These are phyloP conservation scores for Infundibulicybe gibba DNA, from an alignment of 768 basidiomycete species.

Conservation along the genomic window DNA sequence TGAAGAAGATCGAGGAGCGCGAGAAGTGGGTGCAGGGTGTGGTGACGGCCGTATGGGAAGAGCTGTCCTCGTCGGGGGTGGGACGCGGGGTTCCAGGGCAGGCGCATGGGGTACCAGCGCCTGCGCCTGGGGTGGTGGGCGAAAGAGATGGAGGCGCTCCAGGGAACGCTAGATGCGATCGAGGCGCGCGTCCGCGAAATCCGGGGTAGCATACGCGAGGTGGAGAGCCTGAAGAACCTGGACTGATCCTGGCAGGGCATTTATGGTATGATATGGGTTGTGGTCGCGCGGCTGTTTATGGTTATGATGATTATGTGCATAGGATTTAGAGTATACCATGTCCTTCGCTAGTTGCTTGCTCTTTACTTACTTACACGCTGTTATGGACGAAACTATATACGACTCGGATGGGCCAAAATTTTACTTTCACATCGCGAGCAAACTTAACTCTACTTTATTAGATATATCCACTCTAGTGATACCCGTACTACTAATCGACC, in stretches of 20 bases:
- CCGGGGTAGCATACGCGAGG: conserved; percentile 30
- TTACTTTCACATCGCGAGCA: no score
- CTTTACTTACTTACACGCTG: no score
- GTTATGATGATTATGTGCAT: no score
- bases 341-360: no score
- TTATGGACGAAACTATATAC: no score
- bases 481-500: no score
- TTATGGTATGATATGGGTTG: background rate
- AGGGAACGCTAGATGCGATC: conserved; percentile 47
- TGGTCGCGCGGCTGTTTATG: no score
- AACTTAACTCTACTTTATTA: no score
- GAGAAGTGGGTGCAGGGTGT: conserved; percentile 75
- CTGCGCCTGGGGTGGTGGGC: conserved; percentile 23
- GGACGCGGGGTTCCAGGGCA: conserved; percentile 1
- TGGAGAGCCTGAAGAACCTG: conserved; percentile 22
- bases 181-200: conserved; percentile 55
- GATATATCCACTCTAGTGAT: no score
- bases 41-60: conserved; percentile 70
- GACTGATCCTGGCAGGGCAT: background rate
- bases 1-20: conserved; percentile 58
- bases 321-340: no score
- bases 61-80: conserved; percentile 38
- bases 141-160: conserved; percentile 46
- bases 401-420: no score
- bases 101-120: background rate